A percentile compares a stretch with the other conserved stretches of the same genome.
phyloP scores from a whole-genome alignment of 2,329 filamentous ascomycete species.

The Pyrenophora graminea region DNA sequence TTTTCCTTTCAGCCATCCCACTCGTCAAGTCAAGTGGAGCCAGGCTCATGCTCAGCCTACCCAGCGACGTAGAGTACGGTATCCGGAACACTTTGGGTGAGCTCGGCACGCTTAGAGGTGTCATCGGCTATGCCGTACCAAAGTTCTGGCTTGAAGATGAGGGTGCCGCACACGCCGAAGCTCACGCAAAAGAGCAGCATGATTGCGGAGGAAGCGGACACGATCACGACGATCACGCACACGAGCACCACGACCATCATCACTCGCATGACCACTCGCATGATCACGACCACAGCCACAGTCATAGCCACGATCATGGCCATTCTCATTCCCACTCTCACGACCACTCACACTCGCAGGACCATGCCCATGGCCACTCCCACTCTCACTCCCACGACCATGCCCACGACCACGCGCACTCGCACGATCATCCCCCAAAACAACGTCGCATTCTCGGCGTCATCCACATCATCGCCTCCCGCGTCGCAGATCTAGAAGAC shows the following conservation, averaged over 20 bases:
- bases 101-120: conserved; percentile 78
- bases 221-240: conserved; percentile 33
- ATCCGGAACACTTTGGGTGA: conserved; percentile 85
- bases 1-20: conserved; percentile 88
- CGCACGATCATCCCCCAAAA: conserved; percentile 36
- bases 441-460: conserved; percentile 70
- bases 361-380: not conserved
- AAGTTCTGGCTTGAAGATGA: conserved; percentile 90
- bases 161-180: conserved; percentile 47
- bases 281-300: conserved; percentile 32
- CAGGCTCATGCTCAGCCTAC: conserved; percentile 80
- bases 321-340: conserved; percentile 30
- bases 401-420: conserved; percentile 36
- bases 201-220: conserved; percentile 30
- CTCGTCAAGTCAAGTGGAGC: conserved; percentile 84
- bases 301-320: conserved; percentile 34
- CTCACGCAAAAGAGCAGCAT: conserved; percentile 48
- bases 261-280: conserved; percentile 30
- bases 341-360: not conserved
- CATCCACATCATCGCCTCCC: conserved; percentile 80
- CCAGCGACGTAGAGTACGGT: conserved; percentile 83
- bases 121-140: conserved; percentile 82
- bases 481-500: conserved; percentile 76
- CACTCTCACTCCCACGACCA: conserved; percentile 12
- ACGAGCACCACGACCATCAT: conserved; percentile 24